These are phyloP conservation scores for Theileria annulata DNA, from an alignment of 169 alveolate species.

Conservation along the genomic window DNA sequence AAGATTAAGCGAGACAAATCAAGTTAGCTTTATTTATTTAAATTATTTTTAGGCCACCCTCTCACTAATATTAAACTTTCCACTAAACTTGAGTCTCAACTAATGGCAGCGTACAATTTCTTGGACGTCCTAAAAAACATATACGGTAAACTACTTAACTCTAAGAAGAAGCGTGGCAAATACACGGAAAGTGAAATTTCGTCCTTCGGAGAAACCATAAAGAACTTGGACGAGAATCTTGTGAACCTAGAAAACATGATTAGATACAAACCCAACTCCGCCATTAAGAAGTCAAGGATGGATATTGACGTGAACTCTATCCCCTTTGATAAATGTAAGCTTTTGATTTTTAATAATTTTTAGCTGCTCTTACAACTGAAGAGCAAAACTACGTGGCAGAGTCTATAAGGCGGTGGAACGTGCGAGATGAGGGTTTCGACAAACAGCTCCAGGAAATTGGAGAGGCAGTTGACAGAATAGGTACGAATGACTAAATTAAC, in stretches of 20 bases:
- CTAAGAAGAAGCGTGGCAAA: constrained; percentile 32
- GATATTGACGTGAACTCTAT: constrained; percentile 17
- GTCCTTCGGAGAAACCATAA: constrained; percentile 53
- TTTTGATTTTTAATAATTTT: not conserved
- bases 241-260: constrained; percentile 26
- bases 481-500: not conserved
- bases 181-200: constrained; percentile 49
- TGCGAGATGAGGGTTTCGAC: constrained; percentile 72
- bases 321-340: constrained; percentile 17
- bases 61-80: constrained; percentile 55
- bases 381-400: constrained; percentile 64
- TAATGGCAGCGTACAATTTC: constrained; percentile 28
- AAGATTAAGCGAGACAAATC: constrained; percentile 47
- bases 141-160: constrained; percentile 8
- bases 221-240: constrained; percentile 39
- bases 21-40: constrained; percentile 1
- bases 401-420: constrained; percentile 68
- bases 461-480: constrained; percentile 77
- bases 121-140: constrained; percentile 44
- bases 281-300: constrained; percentile 13
- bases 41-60: constrained; percentile 34
- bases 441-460: constrained; percentile 75
- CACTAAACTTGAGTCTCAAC: constrained; percentile 33
- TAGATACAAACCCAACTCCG: not conserved
- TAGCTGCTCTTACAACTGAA: constrained; percentile 47